phyloP scores from a whole-genome alignment of 331 rosid genomes.

The Malus hybrid region DNA sequence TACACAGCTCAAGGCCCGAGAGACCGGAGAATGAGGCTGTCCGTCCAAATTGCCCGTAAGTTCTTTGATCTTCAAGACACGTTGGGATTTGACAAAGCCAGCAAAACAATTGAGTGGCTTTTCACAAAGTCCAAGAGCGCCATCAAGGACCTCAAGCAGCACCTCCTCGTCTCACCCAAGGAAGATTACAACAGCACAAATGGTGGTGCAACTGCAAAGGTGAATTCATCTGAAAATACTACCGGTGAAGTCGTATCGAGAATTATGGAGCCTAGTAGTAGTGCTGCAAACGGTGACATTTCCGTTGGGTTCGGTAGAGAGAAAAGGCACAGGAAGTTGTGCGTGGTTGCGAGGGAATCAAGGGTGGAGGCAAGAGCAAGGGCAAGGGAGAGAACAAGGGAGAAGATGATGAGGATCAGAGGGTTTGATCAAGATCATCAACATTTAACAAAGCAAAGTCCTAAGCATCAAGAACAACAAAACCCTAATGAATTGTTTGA shows the following conservation, averaged over 20 bases:
- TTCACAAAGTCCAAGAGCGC: conserved; percentile 33
- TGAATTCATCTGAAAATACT: neutral
- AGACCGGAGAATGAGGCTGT: conserved; percentile 54
- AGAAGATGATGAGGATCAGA: conserved; percentile 20
- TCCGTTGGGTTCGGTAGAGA: neutral
- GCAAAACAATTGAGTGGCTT: conserved; percentile 56
- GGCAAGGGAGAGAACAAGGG: conserved; percentile 46
- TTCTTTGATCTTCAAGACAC: conserved; percentile 57
- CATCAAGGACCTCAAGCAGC: conserved; percentile 30
- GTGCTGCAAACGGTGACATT: neutral
- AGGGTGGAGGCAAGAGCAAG: conserved; percentile 45
- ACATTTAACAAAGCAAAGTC: neutral
- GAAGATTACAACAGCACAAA: neutral
- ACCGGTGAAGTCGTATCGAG: neutral
- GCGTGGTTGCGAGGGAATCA: conserved; percentile 28
- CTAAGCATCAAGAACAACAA: neutral
- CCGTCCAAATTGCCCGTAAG: conserved; percentile 42
- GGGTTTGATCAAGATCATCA: neutral
- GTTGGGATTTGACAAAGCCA: conserved; percentile 54
- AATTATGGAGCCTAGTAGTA: neutral
- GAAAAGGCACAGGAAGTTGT: conserved; percentile 1
- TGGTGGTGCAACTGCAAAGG: neutral
- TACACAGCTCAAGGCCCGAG: conserved; percentile 47
- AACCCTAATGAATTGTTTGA: conserved; percentile 4
- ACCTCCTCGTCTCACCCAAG: neutral